A percentile compares a stretch with the other conserved stretches of the same genome.
phyloP scores from a whole-genome alignment of 495 filamentous ascomycete species.

The Aspergillus cavernicola region DNA sequence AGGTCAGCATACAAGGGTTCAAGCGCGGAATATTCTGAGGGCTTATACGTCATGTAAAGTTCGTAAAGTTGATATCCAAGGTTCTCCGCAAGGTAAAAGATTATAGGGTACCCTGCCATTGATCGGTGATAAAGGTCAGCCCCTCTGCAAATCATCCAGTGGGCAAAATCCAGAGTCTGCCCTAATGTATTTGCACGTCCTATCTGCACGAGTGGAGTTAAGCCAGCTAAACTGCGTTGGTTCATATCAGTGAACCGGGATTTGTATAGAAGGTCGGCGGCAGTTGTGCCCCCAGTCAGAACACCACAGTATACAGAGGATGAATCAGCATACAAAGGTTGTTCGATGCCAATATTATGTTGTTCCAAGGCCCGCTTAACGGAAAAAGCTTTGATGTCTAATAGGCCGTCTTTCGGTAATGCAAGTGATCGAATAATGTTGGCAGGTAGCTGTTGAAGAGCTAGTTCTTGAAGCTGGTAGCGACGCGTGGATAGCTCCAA shows the following conservation, averaged over 20 bases:
- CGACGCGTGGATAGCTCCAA: not conserved
- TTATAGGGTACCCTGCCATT: not conserved
- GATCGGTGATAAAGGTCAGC: not conserved
- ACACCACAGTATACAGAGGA: not conserved
- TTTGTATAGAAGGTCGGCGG: not conserved
- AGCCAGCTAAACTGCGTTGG: not conserved
- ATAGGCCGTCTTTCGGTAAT: not conserved
- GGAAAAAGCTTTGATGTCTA: not conserved
- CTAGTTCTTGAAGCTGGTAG: not conserved
- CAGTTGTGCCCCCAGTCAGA: not conserved
- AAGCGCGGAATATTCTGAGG: no score
- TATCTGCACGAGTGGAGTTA: not conserved
- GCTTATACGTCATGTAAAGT: no score
- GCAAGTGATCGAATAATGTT: not conserved
- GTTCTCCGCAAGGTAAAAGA: not conserved
- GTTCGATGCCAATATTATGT: not conserved
- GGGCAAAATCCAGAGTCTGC: not conserved
- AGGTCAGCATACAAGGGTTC: not conserved
- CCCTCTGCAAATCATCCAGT: not conserved
- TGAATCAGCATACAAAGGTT: not conserved
- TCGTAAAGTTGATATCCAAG: not conserved
- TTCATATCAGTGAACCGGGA: not conserved
- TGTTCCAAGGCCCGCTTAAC: not conserved
- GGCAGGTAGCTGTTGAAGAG: not conserved
- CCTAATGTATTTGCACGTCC: not conserved